phyloP scores from a whole-genome alignment of 176 grass and related monocot genomes.

The Musa schizocarpa region DNA sequence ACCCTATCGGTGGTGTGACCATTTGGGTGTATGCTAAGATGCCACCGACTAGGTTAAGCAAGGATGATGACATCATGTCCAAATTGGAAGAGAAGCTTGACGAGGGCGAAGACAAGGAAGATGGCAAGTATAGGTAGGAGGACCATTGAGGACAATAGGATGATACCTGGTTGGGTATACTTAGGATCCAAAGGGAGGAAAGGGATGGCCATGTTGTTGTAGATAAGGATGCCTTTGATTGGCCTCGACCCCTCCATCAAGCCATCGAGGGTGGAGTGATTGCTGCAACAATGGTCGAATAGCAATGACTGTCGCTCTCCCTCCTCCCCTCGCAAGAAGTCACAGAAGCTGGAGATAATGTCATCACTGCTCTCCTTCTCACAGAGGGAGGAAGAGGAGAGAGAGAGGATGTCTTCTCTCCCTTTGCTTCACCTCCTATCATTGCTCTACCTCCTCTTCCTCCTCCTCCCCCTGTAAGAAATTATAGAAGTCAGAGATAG shows the following conservation, averaged over 20 bases:
- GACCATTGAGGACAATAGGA: conserved; percentile 17
- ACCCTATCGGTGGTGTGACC: conserved; percentile 41
- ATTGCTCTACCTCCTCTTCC: too few species aligned
- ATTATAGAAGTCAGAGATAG: too few species aligned
- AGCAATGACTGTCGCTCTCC: conserved; percentile 5
- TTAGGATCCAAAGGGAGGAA: conserved; percentile 40
- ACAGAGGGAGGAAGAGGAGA: too few species aligned
- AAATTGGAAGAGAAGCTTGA: conserved; percentile 25
- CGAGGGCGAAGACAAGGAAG: conserved; percentile 27
- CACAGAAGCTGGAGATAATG: too few species aligned
- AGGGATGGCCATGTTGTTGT: conserved; percentile 45
- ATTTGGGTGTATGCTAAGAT: conserved; percentile 50
- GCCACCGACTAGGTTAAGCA: conserved; percentile 16
- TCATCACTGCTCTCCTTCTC: too few species aligned
- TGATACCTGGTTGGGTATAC: conserved; percentile 22
- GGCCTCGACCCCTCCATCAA: conserved; percentile 3
- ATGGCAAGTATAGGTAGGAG: conserved; percentile 25
- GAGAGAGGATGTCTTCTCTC: too few species aligned
- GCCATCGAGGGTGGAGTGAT: neutral
- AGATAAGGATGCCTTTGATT: conserved; percentile 84
- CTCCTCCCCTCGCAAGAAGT: too few species aligned
- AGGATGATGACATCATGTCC: conserved; percentile 39
- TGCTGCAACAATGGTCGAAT: neutral
- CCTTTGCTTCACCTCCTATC: too few species aligned
- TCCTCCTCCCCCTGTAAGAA: too few species aligned